phyloP scores from a whole-genome alignment of 306 rosid genomes.

The Sechiopsis laciniata region DNA sequence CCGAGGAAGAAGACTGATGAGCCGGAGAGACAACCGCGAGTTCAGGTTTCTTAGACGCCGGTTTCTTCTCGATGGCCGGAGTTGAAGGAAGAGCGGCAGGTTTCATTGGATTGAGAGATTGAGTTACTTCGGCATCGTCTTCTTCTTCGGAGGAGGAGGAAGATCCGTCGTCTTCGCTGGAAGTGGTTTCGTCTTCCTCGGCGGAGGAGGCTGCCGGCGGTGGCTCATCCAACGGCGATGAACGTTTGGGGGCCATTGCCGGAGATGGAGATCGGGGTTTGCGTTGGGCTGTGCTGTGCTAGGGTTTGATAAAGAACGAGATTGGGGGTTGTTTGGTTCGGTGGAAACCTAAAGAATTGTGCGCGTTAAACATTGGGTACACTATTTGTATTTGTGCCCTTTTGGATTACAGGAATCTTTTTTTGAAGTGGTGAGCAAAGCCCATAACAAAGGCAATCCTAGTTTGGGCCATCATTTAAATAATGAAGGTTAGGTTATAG shows the following conservation, averaged over 20 bases:
- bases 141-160: constrained; percentile 32
- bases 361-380: not conserved
- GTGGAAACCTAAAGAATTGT: not conserved
- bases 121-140: constrained; percentile 33
- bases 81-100: constrained; percentile 9
- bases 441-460: no score
- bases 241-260: constrained; percentile 57
- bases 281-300: constrained; percentile 5
- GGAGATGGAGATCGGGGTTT: constrained; percentile 17
- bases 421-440: not conserved
- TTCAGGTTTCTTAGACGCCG: constrained; percentile 28
- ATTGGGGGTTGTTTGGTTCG: not conserved
- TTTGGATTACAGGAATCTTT: constrained; percentile 15
- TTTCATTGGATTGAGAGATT: constrained; percentile 17
- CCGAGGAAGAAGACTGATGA: constrained; percentile 34
- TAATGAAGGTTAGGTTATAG: no score
- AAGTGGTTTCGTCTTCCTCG: constrained; percentile 25
- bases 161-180: constrained; percentile 24
- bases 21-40: constrained; percentile 22
- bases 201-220: constrained; percentile 68
- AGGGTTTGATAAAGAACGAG: constrained; percentile 15
- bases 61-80: constrained; percentile 24
- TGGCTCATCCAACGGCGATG: constrained; percentile 57
- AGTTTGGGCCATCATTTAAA: no score
- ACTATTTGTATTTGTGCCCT: not conserved